Percentiles rank a stretch among this genome's conserved stretches.
Evolutionary conservation across 805 yeast genomes (phyloP).

Genomic region (Lipomyces chichibuensis): DNA sequence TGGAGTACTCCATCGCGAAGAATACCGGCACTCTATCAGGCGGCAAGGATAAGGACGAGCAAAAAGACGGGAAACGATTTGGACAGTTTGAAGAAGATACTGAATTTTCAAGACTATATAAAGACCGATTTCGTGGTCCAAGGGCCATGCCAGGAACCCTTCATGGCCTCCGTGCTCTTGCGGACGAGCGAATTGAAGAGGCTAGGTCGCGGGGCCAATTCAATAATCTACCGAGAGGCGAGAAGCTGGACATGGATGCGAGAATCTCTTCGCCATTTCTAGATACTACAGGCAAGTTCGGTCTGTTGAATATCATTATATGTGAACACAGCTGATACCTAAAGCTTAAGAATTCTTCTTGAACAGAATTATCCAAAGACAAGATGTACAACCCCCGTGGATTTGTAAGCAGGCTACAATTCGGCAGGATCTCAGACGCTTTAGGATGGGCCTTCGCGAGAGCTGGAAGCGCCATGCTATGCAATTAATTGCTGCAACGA

Average conservation of each 20-base stretch:
- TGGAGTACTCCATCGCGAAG: slow-evolving; percentile 64
- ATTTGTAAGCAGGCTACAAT: slow-evolving; percentile 73
- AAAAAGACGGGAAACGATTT: slow-evolving; percentile 8
- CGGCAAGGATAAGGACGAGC: slow-evolving; percentile 23
- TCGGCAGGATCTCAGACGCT: slow-evolving; percentile 51
- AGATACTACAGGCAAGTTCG: slow-evolving; percentile 53
- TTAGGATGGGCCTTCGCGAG: slow-evolving; percentile 48
- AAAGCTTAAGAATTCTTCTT: slow-evolving; percentile 61
- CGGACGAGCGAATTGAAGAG: slow-evolving; percentile 75
- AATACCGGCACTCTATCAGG: slow-evolving; percentile 41
- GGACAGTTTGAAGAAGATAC: slow-evolving; percentile 52
- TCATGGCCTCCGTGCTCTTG: slow-evolving; percentile 56
- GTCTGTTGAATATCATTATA: neutral
- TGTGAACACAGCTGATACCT: neutral
- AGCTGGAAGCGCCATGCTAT: slow-evolving; percentile 36
- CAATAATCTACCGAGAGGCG: slow-evolving; percentile 64
- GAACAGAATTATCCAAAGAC: slow-evolving; percentile 73
- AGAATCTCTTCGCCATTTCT: slow-evolving; percentile 56
- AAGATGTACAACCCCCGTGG: slow-evolving; percentile 89
- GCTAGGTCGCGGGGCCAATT: slow-evolving; percentile 74
- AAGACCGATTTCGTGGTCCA: slow-evolving; percentile 66
- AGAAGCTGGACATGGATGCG: slow-evolving; percentile 51
- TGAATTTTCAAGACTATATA: slow-evolving; percentile 60
- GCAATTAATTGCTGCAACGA: slow-evolving; percentile 36
- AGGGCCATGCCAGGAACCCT: slow-evolving; percentile 44